Base-by-base conservation (phyloP, 495 filamentous ascomycete species). In the Tuber borchii region DNA sequence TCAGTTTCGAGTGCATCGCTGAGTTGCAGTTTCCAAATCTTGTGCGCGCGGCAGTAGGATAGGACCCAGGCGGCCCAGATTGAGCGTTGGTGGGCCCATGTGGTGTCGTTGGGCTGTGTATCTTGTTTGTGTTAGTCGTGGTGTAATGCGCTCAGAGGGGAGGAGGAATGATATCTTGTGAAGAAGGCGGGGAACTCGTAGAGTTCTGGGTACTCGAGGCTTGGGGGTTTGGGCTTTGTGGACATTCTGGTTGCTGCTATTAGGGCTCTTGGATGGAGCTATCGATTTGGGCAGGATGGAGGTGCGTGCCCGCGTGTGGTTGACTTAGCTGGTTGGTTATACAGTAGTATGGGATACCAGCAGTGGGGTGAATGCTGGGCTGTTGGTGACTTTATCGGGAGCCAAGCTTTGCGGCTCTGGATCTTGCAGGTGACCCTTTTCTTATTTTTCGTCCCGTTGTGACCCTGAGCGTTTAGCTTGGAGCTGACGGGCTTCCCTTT, bases 11-110 rank as follows among this genome's bases (percentile, higher is more conserved):
- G 82, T 3, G 89, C 87, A 31, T 92, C 86, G 56, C 88, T 84
- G 19, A 95, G 85, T 4, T 90, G 86, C 43, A 97, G 87, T 44
- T 88, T 88, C 86, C 88, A 96, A 80, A 92, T 82, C 61, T 87
- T 89, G 84, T 95, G 88, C 83, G 91, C 87, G 0, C 89, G 88
- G 84, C 92, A 94, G 90, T 95, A 99, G 80, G 90, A 80, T 75
- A 91, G 93, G 81, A 99, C 90, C 26, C 97, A 88, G n/a, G 88
- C 82, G 61, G 91, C 90, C 95, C 95, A 99, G 85, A 91, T 92
- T 46, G 87, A 84, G 72, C 93, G 89, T 83, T 98, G 95, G 37
- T 89, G 87, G 84, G 89, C 87, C 80, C 89, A 91, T 17, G 93
- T 97, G 43, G 87, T 85, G 78, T 86, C 86, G 86, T 93, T 94